Conservation (phyloP, 192 early-diverging fungal species). For the Backusella parvicylindrica region DNA sequence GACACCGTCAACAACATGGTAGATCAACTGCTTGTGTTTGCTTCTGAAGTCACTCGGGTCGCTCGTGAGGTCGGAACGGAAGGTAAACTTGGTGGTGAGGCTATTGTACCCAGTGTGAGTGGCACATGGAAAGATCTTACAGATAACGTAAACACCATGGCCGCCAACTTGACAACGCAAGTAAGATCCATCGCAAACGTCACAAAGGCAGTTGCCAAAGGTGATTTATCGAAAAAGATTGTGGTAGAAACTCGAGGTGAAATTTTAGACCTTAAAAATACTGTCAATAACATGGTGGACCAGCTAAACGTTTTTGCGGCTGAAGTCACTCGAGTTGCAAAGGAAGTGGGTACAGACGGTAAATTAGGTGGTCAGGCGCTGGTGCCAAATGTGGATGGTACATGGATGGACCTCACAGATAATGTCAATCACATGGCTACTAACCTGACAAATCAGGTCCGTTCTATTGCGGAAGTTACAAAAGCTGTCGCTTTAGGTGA, state of each 20-base stretch:
- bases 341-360: slow-evolving; percentile 62
- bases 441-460: too few species aligned
- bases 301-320: slow-evolving; percentile 48
- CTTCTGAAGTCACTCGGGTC: too few species aligned
- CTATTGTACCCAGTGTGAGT: slow-evolving; percentile 63
- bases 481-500: too few species aligned
- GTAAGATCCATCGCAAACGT: slow-evolving; percentile 68
- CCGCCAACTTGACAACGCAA: slow-evolving; percentile 59
- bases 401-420: too few species aligned
- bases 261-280: slow-evolving; percentile 69
- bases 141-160: slow-evolving; percentile 66
- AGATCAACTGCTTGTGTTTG: too few species aligned
- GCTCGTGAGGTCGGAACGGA: too few species aligned
- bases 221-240: slow-evolving; percentile 61
- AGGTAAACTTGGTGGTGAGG: too few species aligned
- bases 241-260: slow-evolving; percentile 63
- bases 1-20: slow-evolving; percentile 60
- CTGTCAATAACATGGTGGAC: slow-evolving; percentile 83
- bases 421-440: slow-evolving; percentile 64
- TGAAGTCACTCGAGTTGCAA: too few species aligned
- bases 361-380: slow-evolving; percentile 55
- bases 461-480: too few species aligned
- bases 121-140: too few species aligned
- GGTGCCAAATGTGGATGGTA: too few species aligned
- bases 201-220: too few species aligned